These are phyloP conservation scores for Helianthus annuus DNA, from an alignment of 129 eudicot species.

Conservation along the genomic window DNA sequence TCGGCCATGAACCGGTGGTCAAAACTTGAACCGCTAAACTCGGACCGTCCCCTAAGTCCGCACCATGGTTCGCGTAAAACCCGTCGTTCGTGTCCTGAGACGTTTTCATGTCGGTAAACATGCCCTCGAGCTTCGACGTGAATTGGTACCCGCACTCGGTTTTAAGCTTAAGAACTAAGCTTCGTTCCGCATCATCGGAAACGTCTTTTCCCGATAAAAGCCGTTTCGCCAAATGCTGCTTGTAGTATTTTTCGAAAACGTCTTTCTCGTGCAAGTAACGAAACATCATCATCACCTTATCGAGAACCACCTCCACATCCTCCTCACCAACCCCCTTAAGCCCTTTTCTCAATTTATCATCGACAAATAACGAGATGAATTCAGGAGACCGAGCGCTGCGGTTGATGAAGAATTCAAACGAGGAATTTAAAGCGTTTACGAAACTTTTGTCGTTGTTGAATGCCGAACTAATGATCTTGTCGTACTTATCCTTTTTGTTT, in stretches of 20 bases:
- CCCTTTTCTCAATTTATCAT: too few relatives aligned
- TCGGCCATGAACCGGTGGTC: constrained; percentile 4
- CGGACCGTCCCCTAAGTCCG: neutral
- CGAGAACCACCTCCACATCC: too few relatives aligned
- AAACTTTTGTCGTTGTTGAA: too few relatives aligned
- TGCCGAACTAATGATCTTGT: neutral
- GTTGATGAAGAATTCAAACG: too few relatives aligned
- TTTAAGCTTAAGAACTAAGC: constrained; percentile 2
- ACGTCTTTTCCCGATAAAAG: neutral
- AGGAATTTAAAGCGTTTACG: too few relatives aligned
- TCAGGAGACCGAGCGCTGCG: too few relatives aligned
- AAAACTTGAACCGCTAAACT: neutral
- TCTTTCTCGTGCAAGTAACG: too few relatives aligned
- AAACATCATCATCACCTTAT: too few relatives aligned
- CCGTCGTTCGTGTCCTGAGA: neutral
- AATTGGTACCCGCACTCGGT: neutral
- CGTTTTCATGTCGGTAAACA: neutral
- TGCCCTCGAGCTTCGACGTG: neutral
- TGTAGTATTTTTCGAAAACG: too few relatives aligned
- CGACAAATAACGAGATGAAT: too few relatives aligned
- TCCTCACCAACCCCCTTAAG: too few relatives aligned
- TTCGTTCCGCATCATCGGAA: neutral
- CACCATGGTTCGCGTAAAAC: neutral
- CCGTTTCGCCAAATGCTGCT: neutral
- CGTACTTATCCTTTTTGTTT: constrained; percentile 5